These are phyloP conservation scores for Claviceps spartinae DNA, from an alignment of 2,329 filamentous ascomycete genomes.

Conservation along the genomic window DNA sequence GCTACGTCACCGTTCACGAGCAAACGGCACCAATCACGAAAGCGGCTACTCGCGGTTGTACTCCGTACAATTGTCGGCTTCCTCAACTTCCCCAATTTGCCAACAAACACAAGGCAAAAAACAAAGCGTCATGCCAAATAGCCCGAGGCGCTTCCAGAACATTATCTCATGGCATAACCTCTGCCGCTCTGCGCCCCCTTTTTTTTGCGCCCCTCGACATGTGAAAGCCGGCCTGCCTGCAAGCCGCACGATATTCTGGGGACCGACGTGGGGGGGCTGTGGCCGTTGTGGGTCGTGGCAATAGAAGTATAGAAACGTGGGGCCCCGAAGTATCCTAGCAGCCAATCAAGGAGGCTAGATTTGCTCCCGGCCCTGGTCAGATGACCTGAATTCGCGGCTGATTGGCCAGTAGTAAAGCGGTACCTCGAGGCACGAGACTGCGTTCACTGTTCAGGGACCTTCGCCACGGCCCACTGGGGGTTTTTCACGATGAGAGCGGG, in stretches of 20 bases:
- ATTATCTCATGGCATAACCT: neutral
- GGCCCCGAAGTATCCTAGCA: neutral
- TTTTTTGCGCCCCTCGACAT: neutral
- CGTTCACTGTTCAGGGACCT: too few species aligned
- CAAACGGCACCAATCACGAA: too few species aligned
- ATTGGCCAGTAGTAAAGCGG: neutral
- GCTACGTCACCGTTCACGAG: too few species aligned
- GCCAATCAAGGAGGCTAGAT: conserved; percentile 3
- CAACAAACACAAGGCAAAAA: too few species aligned
- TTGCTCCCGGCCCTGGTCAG: neutral
- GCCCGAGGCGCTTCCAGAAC: neutral
- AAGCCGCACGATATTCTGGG: neutral
- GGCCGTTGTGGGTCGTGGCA: neutral
- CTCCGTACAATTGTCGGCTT: too few species aligned
- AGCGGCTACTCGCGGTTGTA: too few species aligned
- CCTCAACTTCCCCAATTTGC: too few species aligned
- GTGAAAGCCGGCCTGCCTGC: neutral
- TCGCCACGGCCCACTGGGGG: too few species aligned
- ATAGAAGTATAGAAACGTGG: too few species aligned
- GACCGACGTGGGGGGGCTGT: neutral
- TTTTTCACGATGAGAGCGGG: too few species aligned
- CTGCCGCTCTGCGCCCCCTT: neutral
- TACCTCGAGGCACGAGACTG: neutral
- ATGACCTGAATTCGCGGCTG: conserved; percentile 1
- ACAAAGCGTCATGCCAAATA: too few species aligned